These are phyloP conservation scores for Acephala macrosclerotiorum DNA, from an alignment of 2,329 filamentous ascomycete species.

Conservation along the genomic window DNA sequence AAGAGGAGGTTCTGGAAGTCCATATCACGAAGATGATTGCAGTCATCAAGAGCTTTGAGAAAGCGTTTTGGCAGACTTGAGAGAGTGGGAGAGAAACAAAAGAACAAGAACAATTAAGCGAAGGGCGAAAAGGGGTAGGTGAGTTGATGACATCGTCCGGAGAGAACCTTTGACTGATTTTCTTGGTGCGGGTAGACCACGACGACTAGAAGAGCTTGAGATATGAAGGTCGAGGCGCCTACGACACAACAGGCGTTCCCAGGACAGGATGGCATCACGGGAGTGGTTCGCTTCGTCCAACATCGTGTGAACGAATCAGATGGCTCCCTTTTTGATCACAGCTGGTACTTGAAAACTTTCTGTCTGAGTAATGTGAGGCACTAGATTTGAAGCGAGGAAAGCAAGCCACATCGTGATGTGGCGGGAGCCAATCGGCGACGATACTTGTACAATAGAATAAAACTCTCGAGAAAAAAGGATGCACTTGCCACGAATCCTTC, in stretches of 20 bases:
- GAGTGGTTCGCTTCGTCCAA: too few relatives aligned
- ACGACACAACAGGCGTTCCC: neutral
- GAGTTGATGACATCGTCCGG: neutral
- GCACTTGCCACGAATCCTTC: neutral
- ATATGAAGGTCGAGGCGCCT: neutral
- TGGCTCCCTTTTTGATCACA: neutral
- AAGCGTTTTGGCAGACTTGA: constrained; percentile 3
- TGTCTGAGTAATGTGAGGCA: too few relatives aligned
- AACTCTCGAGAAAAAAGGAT: neutral
- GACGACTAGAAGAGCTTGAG: neutral
- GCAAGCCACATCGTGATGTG: too few relatives aligned
- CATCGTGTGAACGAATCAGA: too few relatives aligned
- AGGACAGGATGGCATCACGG: neutral
- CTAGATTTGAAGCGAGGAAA: too few relatives aligned
- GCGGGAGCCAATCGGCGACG: neutral
- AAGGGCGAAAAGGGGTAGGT: neutral
- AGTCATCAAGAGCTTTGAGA: constrained; percentile 4
- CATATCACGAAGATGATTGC: neutral
- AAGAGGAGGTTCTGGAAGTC: neutral
- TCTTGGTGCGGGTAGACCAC: too few relatives aligned
- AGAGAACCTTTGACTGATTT: neutral
- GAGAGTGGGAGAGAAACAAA: neutral
- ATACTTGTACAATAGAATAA: neutral
- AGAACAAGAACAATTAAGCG: constrained; percentile 2
- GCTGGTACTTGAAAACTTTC: neutral